A percentile compares a stretch with the other conserved stretches of the same genome.
Conservation (phyloP, 1,284 basidiomycete species). For the Entoloma clypeatum region DNA sequence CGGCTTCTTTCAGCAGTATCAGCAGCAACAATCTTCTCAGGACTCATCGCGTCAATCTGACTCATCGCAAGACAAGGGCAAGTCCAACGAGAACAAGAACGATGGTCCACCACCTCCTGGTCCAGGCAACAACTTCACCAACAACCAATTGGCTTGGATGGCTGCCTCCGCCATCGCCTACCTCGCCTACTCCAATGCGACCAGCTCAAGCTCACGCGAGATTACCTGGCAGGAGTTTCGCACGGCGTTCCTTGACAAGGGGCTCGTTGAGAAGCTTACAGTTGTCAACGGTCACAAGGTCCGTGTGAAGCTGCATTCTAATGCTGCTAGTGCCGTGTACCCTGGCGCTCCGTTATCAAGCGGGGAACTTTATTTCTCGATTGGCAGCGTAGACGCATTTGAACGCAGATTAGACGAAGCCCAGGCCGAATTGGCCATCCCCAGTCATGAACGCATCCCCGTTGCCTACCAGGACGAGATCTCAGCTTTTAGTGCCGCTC, state of each 20-base stretch:
- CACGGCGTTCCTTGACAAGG: constrained; percentile 92
- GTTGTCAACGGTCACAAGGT: constrained; percentile 93
- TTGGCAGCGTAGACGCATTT: constrained; percentile 96
- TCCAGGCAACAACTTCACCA: constrained; percentile 47
- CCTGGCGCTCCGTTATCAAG: constrained; percentile 47
- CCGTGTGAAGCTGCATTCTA: constrained; percentile 83
- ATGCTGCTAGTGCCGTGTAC: constrained; percentile 75
- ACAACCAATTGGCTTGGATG: constrained; percentile 58
- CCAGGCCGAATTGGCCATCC: constrained; percentile 89
- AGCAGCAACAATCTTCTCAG: constrained; percentile 42
- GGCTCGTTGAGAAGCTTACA: constrained; percentile 90
- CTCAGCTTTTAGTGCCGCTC: constrained; percentile 75
- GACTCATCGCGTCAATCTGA: constrained; percentile 29
- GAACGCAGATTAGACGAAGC: constrained; percentile 93
- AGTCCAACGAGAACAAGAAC: constrained; percentile 38
- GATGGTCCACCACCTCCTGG: too few species aligned
- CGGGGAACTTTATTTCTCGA: constrained; percentile 90
- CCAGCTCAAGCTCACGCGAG: constrained; percentile 67
- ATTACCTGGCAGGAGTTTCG: constrained; percentile 99
- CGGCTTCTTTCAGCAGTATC: constrained; percentile 76
- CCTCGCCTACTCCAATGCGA: constrained; percentile 64
- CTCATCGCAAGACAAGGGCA: constrained; percentile 34
- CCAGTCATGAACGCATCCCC: constrained; percentile 90
- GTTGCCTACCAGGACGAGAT: constrained; percentile 97
- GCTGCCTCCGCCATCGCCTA: constrained; percentile 61